A percentile compares a stretch with the other conserved stretches of the same genome.
Conservation (phyloP, 202 grass and related monocot genomes). For the Setaria viridis region DNA sequence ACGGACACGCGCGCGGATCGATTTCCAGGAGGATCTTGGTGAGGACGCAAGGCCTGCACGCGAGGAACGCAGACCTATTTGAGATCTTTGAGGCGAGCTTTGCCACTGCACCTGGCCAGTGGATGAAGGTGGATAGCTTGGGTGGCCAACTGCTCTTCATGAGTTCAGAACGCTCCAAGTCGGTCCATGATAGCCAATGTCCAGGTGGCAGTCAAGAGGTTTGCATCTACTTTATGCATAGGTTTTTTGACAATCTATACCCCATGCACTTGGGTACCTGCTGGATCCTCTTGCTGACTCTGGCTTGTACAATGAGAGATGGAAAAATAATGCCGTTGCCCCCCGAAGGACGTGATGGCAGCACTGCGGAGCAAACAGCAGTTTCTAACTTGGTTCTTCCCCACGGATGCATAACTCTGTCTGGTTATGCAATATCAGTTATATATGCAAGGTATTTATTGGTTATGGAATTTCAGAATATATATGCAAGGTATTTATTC, state of each 20-base stretch:
- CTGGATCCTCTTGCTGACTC: neutral
- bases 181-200: neutral
- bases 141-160: slow-evolving; percentile 3
- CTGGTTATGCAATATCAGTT: no score
- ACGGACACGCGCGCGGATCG: no score
- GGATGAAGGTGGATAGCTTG: slow-evolving; percentile 7
- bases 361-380: no score
- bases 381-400: no score
- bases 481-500: no score
- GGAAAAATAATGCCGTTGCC: neutral
- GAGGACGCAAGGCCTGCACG: no score
- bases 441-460: no score
- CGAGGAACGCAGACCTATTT: no score
- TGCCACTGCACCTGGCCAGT: neutral
- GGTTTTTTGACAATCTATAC: neutral
- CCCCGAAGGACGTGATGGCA: neutral
- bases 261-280: no score
- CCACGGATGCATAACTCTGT: no score
- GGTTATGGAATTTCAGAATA: no score
- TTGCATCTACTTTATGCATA: slow-evolving; percentile 32
- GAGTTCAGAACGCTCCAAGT: neutral
- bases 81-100: neutral
- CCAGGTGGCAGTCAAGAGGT: neutral
- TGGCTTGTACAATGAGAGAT: slow-evolving; percentile 25
- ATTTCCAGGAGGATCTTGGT: no score